phyloP scores from a whole-genome alignment of 805 yeast genomes.

The Danielozyma ontarioensis region DNA sequence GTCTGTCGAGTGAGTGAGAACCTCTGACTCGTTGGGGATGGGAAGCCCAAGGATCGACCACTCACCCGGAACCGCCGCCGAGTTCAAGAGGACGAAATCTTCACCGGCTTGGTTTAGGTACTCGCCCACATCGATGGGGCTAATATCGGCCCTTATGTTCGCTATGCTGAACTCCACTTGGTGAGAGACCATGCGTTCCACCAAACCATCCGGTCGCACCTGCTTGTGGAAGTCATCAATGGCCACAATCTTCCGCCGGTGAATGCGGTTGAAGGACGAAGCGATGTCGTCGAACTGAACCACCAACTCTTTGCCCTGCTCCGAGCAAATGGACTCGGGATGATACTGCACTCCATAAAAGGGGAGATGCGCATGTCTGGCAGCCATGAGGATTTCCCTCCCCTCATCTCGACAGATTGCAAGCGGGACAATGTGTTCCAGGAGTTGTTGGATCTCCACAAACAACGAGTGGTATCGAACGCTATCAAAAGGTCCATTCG shows the following conservation, averaged over 20 bases:
- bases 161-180: too few relatives aligned
- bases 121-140: constrained; percentile 52
- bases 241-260: constrained; percentile 6
- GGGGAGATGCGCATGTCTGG: constrained; percentile 52
- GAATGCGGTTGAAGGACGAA: constrained; percentile 19
- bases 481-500: constrained; percentile 48
- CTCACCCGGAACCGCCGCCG: constrained; percentile 79
- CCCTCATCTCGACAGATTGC: constrained; percentile 46
- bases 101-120: constrained; percentile 20
- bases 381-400: constrained; percentile 69
- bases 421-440: constrained; percentile 45
- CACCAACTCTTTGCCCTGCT: constrained; percentile 54
- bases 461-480: constrained; percentile 88
- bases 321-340: constrained; percentile 90
- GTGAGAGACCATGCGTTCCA: neutral
- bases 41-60: constrained; percentile 87
- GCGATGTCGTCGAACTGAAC: constrained; percentile 58
- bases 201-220: constrained; percentile 1
- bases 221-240: constrained; percentile 1
- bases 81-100: constrained; percentile 61
- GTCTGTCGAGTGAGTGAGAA: constrained; percentile 61
- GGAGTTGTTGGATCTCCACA: constrained; percentile 31
- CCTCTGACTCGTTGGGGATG: constrained; percentile 33
- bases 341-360: constrained; percentile 95
- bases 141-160: constrained; percentile 8